Base-by-base conservation (phyloP, 2,329 filamentous ascomycete species). In the Verticillium albo-atrum region DNA sequence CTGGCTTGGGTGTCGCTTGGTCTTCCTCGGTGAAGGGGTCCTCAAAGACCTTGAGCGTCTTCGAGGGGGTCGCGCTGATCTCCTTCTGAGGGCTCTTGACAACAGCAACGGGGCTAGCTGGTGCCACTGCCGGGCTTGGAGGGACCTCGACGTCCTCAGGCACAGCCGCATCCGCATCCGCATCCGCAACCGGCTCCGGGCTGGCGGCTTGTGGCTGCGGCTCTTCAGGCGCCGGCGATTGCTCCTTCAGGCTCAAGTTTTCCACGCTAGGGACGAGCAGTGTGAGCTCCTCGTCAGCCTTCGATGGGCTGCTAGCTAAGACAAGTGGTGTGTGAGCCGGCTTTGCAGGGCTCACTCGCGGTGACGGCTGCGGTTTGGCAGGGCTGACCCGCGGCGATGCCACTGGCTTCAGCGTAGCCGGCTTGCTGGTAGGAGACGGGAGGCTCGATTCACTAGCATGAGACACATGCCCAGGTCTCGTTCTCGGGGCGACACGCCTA, bases 11-110 rank as follows among this genome's bases (percentile, higher is more conserved):
- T 2, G 77, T 76, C 6, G 75, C 66, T 54, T 82, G 75, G 25
- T 82, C 76, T 28, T 77, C 76, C 42, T 76, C 77, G 6, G 78
- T 80, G 61, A 85, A 82, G 1, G 85, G 85, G 63, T 89, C 85
- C 65, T 88, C 86, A 62, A 86, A 88, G 1, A 88, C 85, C 64
- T 85, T 78, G 15, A 86, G 67, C 2, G 75, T 66, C 52, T 73
- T 74, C 3, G 74, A 70, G 3, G 75, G 71, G 0, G 74, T 71
- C 32, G 6, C 26, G 51, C 51, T 20, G 37, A 57, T 14, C 6
- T 57, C 55, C 27, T 51, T 52, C 27, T 42, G 47, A 3, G 59
- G 51, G 2, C 60, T 57, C 17, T 27, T 12, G 14, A 30, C 25
- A 3, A 53, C 51, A 28, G n/a, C 26, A 3, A 26, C 25, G 3